Percentiles rank a stretch among this genome's conserved stretches.
phyloP scores from a whole-genome alignment of 1,284 basidiomycete genomes.

The Heliocybe sulcata region DNA sequence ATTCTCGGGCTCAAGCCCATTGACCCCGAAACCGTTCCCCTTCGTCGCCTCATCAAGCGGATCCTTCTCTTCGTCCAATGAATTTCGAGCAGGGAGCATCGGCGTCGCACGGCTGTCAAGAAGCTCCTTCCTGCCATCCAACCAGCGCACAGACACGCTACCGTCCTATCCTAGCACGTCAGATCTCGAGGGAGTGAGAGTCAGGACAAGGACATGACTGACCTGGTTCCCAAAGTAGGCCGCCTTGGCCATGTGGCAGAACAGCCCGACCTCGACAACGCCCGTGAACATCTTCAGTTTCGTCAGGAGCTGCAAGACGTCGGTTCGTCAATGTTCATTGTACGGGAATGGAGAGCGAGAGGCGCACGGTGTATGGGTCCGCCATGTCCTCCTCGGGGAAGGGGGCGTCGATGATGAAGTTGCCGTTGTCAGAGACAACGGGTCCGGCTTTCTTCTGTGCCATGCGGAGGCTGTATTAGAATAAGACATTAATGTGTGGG shows the following conservation, averaged over 20 bases:
- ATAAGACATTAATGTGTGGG: not conserved
- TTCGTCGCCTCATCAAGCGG: too few relatives aligned
- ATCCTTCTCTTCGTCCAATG: too few relatives aligned
- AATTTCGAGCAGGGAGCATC: too few relatives aligned
- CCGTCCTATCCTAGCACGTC: conserved; percentile 36
- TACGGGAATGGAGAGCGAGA: not conserved
- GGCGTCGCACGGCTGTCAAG: conserved; percentile 5
- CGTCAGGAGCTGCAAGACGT: conserved; percentile 46
- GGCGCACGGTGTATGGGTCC: conserved; percentile 60
- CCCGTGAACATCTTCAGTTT: conserved; percentile 89
- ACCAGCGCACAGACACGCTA: conserved; percentile 43
- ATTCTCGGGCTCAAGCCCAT: too few relatives aligned
- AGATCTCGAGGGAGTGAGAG: not conserved
- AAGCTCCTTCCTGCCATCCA: conserved; percentile 39
- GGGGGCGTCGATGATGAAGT: conserved; percentile 91
- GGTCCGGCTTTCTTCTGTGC: conserved; percentile 83
- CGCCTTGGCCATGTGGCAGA: conserved; percentile 89
- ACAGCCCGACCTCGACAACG: conserved; percentile 95
- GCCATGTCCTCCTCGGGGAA: conserved; percentile 68
- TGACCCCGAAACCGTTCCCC: too few relatives aligned
- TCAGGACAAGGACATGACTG: conserved; percentile 12
- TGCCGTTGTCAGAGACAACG: conserved; percentile 94
- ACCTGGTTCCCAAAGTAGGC: conserved; percentile 97
- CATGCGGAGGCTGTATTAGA: conserved; percentile 57
- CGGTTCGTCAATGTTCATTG: not conserved